Conservation (phyloP, 2,329 filamentous ascomycete genomes). For the Moelleriella libera region DNA sequence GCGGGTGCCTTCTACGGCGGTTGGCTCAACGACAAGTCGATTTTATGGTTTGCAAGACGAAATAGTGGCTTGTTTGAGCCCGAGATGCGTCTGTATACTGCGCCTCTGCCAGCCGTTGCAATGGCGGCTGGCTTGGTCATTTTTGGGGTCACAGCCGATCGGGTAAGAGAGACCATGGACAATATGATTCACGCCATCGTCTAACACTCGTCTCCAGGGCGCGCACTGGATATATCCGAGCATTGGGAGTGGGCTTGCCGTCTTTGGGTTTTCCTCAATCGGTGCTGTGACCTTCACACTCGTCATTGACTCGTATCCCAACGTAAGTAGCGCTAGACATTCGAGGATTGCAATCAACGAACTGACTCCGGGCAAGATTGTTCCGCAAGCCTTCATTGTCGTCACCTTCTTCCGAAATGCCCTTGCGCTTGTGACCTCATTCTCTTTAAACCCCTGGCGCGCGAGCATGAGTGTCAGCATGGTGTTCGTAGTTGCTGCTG, state of each 20-base stretch:
- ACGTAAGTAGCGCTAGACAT: constrained; percentile 3
- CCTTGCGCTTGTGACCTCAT: constrained; percentile 5
- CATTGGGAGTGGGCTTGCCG: constrained; percentile 20
- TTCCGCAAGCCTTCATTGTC: no score
- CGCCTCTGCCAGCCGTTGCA: constrained; percentile 14
- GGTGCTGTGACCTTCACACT: constrained; percentile 20
- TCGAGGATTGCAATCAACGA: not conserved
- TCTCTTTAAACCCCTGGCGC: constrained; percentile 16
- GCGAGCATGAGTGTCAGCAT: constrained; percentile 13
- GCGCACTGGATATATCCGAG: constrained; percentile 28
- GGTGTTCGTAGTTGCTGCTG: constrained; percentile 13
- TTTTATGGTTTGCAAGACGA: constrained; percentile 19
- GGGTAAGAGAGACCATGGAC: constrained; percentile 10
- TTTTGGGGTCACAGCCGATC: constrained; percentile 21
- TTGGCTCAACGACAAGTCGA: constrained; percentile 20
- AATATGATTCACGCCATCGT: no score
- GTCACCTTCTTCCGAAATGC: not conserved
- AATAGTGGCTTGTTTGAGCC: constrained; percentile 28
- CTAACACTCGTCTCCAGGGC: constrained; percentile 12
- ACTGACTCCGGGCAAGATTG: not conserved
- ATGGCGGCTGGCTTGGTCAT: constrained; percentile 22
- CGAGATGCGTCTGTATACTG: constrained; percentile 24
- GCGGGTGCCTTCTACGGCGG: constrained; percentile 25
- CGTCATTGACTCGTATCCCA: constrained; percentile 19
- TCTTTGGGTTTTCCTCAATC: constrained; percentile 22